Percentiles rank a stretch among this genome's conserved stretches.
Evolutionary conservation across 352 stramenopile species (phyloP).

Genomic region (Globisporangium alternatum): DNA sequence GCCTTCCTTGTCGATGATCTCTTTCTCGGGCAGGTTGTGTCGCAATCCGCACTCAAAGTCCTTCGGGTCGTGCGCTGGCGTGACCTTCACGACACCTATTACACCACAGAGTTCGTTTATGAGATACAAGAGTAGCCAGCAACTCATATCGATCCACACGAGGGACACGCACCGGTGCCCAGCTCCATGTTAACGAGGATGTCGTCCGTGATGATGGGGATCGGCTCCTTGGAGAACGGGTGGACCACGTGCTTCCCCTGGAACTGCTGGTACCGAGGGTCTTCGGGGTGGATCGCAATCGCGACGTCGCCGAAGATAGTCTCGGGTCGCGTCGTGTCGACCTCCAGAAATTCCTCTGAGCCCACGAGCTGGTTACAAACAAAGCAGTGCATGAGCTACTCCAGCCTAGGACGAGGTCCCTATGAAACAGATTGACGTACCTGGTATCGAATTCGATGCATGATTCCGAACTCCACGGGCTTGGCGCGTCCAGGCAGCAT

Average conservation of each 20-base stretch:
- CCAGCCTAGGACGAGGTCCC: neutral
- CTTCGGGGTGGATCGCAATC: constrained; percentile 96
- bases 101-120: neutral
- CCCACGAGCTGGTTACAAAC: constrained; percentile 34
- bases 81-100: constrained; percentile 91
- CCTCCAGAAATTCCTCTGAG: constrained; percentile 76
- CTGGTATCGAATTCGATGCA: constrained; percentile 79
- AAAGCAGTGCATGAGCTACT: neutral
- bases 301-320: constrained; percentile 99
- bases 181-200: constrained; percentile 98
- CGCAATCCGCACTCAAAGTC: constrained; percentile 98
- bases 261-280: constrained; percentile 92
- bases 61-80: constrained; percentile 99
- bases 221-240: constrained; percentile 87
- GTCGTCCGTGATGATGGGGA: constrained; percentile 96
- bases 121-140: neutral
- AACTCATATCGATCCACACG: neutral
- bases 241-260: constrained; percentile 96
- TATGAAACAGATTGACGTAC: constrained; percentile 14
- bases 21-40: constrained; percentile 85
- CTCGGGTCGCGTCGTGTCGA: constrained; percentile 98
- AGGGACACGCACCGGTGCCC: constrained; percentile 89
- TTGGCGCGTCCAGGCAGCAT: constrained; percentile 66
- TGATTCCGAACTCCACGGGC: constrained; percentile 81
- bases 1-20: constrained; percentile 74